Evolutionary conservation across 192 early-diverging fungal genomes (phyloP), one percentile per base, ranked within the genome.

Genomic region (Linnemannia zychae): DNA sequence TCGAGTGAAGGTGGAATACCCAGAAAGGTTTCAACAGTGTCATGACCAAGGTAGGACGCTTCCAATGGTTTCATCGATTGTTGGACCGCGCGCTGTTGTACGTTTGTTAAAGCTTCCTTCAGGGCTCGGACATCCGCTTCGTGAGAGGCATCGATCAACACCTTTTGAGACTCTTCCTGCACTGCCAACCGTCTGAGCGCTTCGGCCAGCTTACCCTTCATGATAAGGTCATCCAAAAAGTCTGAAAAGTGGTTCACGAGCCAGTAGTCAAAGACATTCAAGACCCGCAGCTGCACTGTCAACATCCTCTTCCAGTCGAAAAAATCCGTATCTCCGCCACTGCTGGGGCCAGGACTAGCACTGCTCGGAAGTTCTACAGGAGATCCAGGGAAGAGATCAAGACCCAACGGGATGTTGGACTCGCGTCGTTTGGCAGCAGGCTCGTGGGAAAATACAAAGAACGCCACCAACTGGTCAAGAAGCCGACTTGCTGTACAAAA

Each of bases 221-320:
- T 77, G n/a, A 80, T 78, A 18, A 90, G 67, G 69, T 92, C 89
- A 73, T 95, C 92, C 38, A 93, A 67, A 71, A 95, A 93, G 75
- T 95, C 94, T 60, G 87, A 81, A 79, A 91, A 89, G 78, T 92
- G 90, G 38, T 88, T 75, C 28, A 83, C 77, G 18, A 93, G 78
- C 94, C 94, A 95, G 76, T 93, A 92, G 50, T 91, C 87, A 48
- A 93, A 79, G 15, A 92, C 79, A 66, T 92, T 89, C 11, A 95
- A 80, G 22, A 92, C 74, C 22, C 80, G 79, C 4, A 72, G 67
- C 47, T 92, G 90, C 34, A 91, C 79, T 31, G 46, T 60, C 11
- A 87, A 68, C 20, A 88, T 74, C 48, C 50, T 74, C 53, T 74
- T 75, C 91, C 89, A 90, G 28, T 87, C 73, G 20, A 76, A 75